Evolutionary conservation across 164 flowering plant species (phyloP), one percentile per base, ranked within the genome.

Genomic region (Litsea cubeba): DNA sequence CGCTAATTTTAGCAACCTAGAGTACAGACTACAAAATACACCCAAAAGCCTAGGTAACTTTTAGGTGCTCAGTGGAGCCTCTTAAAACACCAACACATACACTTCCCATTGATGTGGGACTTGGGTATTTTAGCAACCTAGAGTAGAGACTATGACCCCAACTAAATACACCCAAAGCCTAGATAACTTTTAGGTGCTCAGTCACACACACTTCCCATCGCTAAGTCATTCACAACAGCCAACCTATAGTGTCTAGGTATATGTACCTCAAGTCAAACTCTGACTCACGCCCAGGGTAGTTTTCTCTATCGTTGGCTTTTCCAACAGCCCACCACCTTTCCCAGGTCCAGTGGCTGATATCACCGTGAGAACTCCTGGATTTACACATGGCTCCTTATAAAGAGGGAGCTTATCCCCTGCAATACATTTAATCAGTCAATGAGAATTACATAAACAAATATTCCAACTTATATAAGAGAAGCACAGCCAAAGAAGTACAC

Each of bases 241-340:
- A 66, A 15, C 46, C 5, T 5, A 46, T 14, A 68, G 57, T 68
- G n/a, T 46, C 40, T 28, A 26, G 2, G 15, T n/a, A n/a, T 12
- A 28, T 32, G 68, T 83, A 88, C 94, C 90, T 90, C 79, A 90
- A 35, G 71, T 87, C 88, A 77, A 87, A 88, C 75, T 87, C 90
- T 40, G 94, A 88, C 65, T 88, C 89, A 74, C 88, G 88, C 15
- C 90, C 89, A 71, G 90, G 49, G 86, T 79, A 22, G 85, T 77
- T 81, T 84, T 89, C 83, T 89, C 94, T 50, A 82, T 84, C 25
- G 84, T 82, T 68, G 94, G 91, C 81, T 75, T 87, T 12, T 88
- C 94, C 81, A 90, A 75, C 74, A 88, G 35, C 12, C 89, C 91
- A 72, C 89, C 91, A 62, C 93, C 90, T 86, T 84, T 90, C 50